Base-by-base conservation (phyloP, 371 early-diverging fungal genomes). In the Haplosporangium sp. region DNA sequence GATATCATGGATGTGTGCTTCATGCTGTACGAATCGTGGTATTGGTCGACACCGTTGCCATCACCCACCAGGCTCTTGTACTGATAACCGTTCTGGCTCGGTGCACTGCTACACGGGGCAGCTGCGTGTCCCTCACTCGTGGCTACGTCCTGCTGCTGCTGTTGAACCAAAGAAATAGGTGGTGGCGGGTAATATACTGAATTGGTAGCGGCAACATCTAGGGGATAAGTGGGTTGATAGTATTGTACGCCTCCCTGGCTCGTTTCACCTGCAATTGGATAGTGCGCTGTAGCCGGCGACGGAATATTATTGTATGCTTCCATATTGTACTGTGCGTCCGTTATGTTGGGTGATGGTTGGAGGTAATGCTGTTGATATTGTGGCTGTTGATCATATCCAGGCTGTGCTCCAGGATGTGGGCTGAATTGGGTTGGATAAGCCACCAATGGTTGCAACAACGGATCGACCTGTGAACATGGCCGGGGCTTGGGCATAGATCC, bases 161-260 rank as follows among this genome's bases (percentile, higher is more conserved):
- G 66, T 10, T 55, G 57, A 23, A 20, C 57, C 12, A 18, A 37
- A 18, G 48, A 14, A 1, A 48, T 2, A 18, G 68, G 68, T 1
- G 68, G 68, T 5, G 68, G 68, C 50, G 68, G 68, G 36, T 68
- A 68, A 40, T 68, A 68, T 13, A 61, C 12, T 10, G 55, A 38
- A 7, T 42, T 41, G 29, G 51, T 13, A 36, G n/a, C 20, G 11
- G 50, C 43, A 16, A 5, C 38, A 14, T 13, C 50, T 16, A 42
- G 20, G 1, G 51, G 11, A 8, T 42, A 56, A n/a, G 29, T 13
- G 5, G 48, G 59, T 9, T 57, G 59, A 12, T 57, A 54, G 53
- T 59, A 59, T 2, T 43, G 59, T n/a, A 43, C 12, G 2, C 57
- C 55, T 43, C 58, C 51, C 3, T 57, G 42, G 29, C 2, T 1